A percentile compares a stretch with the other conserved stretches of the same genome.
Evolutionary conservation across 768 basidiomycete species (phyloP).

Genomic region (Dioszegia aurantiaca): DNA sequence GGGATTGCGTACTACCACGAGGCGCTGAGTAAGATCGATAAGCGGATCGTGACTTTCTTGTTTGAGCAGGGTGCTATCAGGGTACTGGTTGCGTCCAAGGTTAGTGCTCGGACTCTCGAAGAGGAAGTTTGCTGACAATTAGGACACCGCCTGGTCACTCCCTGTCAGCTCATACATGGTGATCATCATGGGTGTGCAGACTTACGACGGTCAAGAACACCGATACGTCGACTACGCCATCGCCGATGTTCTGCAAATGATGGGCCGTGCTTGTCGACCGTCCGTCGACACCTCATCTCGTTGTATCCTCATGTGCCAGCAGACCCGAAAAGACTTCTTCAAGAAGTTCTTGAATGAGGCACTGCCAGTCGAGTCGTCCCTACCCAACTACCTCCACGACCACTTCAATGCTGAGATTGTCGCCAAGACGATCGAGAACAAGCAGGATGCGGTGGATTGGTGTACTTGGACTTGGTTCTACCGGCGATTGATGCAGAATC

Average conservation of each 20-base stretch:
- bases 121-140: slow-evolving; percentile 8
- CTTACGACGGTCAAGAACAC: slow-evolving; percentile 94
- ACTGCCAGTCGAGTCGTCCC: slow-evolving; percentile 92
- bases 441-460: slow-evolving; percentile 89
- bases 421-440: slow-evolving; percentile 97
- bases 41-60: slow-evolving; percentile 83
- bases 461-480: slow-evolving; percentile 98
- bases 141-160: slow-evolving; percentile 96
- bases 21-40: slow-evolving; percentile 85
- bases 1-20: slow-evolving; percentile 96
- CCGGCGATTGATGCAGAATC: slow-evolving; percentile 94
- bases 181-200: slow-evolving; percentile 98
- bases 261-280: slow-evolving; percentile 95
- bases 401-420: slow-evolving; percentile 98
- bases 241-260: slow-evolving; percentile 98
- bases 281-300: slow-evolving; percentile 81
- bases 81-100: slow-evolving; percentile 89
- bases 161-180: slow-evolving; percentile 96
- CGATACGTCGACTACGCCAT: slow-evolving; percentile 97
- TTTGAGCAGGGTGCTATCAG: slow-evolving; percentile 95
- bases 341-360: slow-evolving; percentile 97
- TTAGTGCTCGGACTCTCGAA: slow-evolving; percentile 45
- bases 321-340: slow-evolving; percentile 97
- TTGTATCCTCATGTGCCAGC: slow-evolving; percentile 95
- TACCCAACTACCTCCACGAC: slow-evolving; percentile 89